A percentile compares a stretch with the other conserved stretches of the same genome.
Conservation (phyloP, 108 stramenopile species). For the Cyclotella baltica region DNA sequence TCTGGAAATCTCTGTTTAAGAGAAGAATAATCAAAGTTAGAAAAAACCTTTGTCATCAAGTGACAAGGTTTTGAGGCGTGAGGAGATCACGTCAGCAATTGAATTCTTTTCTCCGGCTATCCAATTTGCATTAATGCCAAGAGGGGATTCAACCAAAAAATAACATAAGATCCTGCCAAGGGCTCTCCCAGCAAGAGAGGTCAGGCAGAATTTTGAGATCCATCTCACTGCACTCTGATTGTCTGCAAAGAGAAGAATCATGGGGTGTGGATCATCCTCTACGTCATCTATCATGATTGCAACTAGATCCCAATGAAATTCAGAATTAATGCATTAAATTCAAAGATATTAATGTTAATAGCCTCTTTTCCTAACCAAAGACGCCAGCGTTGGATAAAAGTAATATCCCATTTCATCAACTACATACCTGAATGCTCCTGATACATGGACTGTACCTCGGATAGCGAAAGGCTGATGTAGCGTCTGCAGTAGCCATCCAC, state of each 20-base stretch:
- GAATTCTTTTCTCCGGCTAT: slow-evolving; percentile 6
- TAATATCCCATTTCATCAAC: too few species aligned
- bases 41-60: neutral
- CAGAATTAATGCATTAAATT: too few species aligned
- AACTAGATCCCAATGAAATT: too few species aligned
- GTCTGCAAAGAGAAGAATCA: slow-evolving; percentile 9
- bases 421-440: too few species aligned
- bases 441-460: too few species aligned
- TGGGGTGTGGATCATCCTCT: too few species aligned
- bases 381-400: too few species aligned
- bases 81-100: slow-evolving; percentile 44
- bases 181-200: slow-evolving; percentile 12
- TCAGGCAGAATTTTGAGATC: slow-evolving; percentile 7
- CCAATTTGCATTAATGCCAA: slow-evolving; percentile 28
- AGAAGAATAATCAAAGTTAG: slow-evolving; percentile 18
- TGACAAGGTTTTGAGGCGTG: slow-evolving; percentile 18
- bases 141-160: slow-evolving; percentile 10
- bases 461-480: too few species aligned
- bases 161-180: slow-evolving; percentile 20
- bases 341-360: too few species aligned
- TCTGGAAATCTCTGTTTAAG: slow-evolving; percentile 23
- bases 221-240: slow-evolving; percentile 18
- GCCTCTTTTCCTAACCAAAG: too few species aligned
- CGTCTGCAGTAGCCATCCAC: too few species aligned
- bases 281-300: too few species aligned